phyloP scores from a whole-genome alignment of 768 basidiomycete genomes.

The Multifurca ochricompacta region DNA sequence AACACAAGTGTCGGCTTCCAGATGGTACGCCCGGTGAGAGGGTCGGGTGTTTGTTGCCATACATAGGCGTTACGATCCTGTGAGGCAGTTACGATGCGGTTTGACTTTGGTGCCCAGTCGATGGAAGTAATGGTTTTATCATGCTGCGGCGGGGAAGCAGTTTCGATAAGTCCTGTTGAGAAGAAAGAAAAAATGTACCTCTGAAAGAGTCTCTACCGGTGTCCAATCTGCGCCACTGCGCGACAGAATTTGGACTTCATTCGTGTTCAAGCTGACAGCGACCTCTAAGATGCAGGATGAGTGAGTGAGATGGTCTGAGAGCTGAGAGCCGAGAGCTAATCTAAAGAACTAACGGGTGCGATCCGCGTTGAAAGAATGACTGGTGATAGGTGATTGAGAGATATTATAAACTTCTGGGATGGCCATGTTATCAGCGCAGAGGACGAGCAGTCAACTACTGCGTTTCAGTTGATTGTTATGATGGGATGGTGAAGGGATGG shows the following conservation, averaged over 20 bases:
- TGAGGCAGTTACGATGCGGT: constrained; percentile 97
- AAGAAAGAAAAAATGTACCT: constrained; percentile 43
- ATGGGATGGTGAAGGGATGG: too few relatives aligned
- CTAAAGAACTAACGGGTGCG: constrained; percentile 57
- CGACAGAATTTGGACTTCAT: constrained; percentile 77
- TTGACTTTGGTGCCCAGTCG: constrained; percentile 96
- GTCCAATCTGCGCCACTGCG: constrained; percentile 63
- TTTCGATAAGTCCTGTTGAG: not conserved
- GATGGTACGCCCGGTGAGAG: constrained; percentile 54
- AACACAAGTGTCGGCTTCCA: constrained; percentile 99
- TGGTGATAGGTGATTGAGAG: constrained; percentile 77
- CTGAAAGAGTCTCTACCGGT: constrained; percentile 67
- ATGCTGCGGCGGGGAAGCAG: constrained; percentile 47
- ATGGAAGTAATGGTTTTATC: constrained; percentile 97
- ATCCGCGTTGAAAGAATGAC: constrained; percentile 87
- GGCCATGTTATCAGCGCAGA: constrained; percentile 49
- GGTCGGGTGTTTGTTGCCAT: constrained; percentile 79
- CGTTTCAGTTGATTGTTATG: constrained; percentile 11
- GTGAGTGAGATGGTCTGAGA: constrained; percentile 10
- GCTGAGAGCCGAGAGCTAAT: constrained; percentile 14
- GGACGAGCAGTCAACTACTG: constrained; percentile 89
- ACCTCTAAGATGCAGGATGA: constrained; percentile 49
- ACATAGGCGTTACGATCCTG: constrained; percentile 99
- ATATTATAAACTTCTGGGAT: constrained; percentile 70
- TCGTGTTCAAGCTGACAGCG: constrained; percentile 84